Evolutionary conservation across 768 basidiomycete genomes (phyloP).

Genomic region (Naganishia vaughanmartiniae): DNA sequence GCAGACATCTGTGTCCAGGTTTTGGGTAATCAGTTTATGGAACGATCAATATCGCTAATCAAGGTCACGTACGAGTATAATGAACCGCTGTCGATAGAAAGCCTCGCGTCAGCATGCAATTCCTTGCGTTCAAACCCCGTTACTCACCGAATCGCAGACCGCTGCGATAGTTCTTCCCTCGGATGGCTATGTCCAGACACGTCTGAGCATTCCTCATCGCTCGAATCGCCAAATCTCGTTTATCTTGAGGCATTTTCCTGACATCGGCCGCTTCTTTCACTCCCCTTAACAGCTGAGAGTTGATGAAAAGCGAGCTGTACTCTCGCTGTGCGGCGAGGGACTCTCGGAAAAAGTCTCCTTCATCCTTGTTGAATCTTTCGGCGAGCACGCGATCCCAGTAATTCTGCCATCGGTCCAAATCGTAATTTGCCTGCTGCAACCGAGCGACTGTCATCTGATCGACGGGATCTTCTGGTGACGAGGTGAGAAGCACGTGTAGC

Average conservation of each 20-base stretch:
- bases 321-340: conserved; percentile 48
- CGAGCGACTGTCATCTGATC: conserved; percentile 69
- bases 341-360: conserved; percentile 83
- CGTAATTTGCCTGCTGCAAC: conserved; percentile 68
- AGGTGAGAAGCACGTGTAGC: conserved; percentile 76
- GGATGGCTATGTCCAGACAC: conserved; percentile 79
- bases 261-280: conserved; percentile 85
- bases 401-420: conserved; percentile 74
- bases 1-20: conserved; percentile 72
- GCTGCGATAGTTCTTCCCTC: conserved; percentile 66
- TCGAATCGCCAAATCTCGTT: conserved; percentile 73
- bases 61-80: conserved; percentile 47
- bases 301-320: conserved; percentile 49
- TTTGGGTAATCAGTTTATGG: conserved; percentile 67
- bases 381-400: conserved; percentile 55
- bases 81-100: conserved; percentile 43
- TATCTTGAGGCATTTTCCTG: conserved; percentile 72
- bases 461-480: conserved; percentile 67
- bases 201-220: conserved; percentile 79
- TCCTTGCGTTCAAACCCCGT: no score
- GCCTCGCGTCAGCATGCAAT: not conserved
- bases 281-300: conserved; percentile 49
- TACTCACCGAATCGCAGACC: conserved; percentile 83
- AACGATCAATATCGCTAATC: not conserved
- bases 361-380: conserved; percentile 52